Base-by-base conservation (phyloP, 139 green algal species). In the Micromonas commoda region DNA sequence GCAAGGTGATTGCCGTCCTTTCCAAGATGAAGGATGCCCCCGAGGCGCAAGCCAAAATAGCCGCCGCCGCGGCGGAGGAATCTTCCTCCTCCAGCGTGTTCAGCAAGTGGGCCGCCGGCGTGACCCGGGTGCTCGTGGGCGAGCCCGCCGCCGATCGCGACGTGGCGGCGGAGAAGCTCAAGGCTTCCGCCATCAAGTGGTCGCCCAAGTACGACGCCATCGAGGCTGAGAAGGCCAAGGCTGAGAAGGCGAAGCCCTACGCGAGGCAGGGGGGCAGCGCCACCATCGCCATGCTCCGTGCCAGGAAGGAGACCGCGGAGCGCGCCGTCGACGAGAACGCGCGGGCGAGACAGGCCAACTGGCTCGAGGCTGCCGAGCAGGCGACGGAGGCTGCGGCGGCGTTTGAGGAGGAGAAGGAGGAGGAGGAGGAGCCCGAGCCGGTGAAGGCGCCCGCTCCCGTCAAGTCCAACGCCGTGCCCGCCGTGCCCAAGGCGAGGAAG, bases 1-100 rank as follows among this genome's bases (percentile, higher is more conserved):
- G 68, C 35, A 75, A 75, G 38, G 68, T 75, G 26, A 75, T 75
- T 32, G 68, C 52, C 4, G 6, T 75, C 29, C 38, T 75, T 9
- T 63, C 34, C 35, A 61, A 61, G 29, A 53, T 24, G 2, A 63
- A 63, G 26, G 16, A n/a, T n/a, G n/a, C n/a, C n/a, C n/a, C n/a
- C 20, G 68, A 60, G 20, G 68, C 60, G 53, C 52, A 63, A 21
- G 37, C 68, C 68, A 61, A 75, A 37, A 16, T 13, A 29, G 64
- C 23, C 13, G 64, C 16, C 45, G 9, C 45, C 9, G 9, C 45
- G 45, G 16, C 9, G 9, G 45, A 57, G 16, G 45, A 16, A 16
- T 57, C 16, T 16, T 57, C 45, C 45, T 9, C 45, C 45, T 23
- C 9, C 45, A 9, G 9, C 9, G 45, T 57, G 45, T 9, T 9